Conservation (phyloP, 2,329 filamentous ascomycete species). For the Sporothrix luriei region DNA sequence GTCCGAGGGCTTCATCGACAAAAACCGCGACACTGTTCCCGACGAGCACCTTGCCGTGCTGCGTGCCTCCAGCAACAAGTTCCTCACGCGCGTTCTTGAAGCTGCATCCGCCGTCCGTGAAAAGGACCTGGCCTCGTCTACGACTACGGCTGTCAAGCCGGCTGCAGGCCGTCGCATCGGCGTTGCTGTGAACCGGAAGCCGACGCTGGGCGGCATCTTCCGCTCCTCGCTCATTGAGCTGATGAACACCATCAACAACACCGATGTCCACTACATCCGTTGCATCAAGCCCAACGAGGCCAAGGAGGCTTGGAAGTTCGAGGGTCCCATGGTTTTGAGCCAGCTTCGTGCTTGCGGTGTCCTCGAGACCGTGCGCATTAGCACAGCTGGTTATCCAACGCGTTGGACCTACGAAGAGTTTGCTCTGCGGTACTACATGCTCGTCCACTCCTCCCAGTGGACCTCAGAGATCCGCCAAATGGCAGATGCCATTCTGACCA, state of each 20-base stretch:
- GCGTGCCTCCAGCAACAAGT: constrained; percentile 78
- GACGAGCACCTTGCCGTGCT: constrained; percentile 97
- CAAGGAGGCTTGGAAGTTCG: constrained; percentile 96
- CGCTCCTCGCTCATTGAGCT: constrained; percentile 97
- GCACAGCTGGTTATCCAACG: constrained; percentile 94
- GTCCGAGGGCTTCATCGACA: constrained; percentile 98
- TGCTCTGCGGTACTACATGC: constrained; percentile 95
- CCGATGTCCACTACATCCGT: constrained; percentile 97
- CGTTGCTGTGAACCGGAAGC: constrained; percentile 91
- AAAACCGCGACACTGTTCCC: constrained; percentile 97
- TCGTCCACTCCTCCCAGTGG: constrained; percentile 87
- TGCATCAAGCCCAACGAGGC: constrained; percentile 99
- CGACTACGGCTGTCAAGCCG: constrained; percentile 74
- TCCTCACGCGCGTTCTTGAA: constrained; percentile 81
- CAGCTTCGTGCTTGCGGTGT: constrained; percentile 98
- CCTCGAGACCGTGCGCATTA: constrained; percentile 95
- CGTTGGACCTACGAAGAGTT: constrained; percentile 99
- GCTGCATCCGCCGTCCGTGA: constrained; percentile 85
- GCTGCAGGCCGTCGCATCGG: constrained; percentile 83
- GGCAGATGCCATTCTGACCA: constrained; percentile 87
- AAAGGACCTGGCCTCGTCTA: constrained; percentile 71
- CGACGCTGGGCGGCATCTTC: constrained; percentile 97
- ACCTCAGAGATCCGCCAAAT: constrained; percentile 91
- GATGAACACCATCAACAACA: constrained; percentile 96
- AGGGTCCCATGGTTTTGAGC: constrained; percentile 97